phyloP scores from a whole-genome alignment of 495 filamentous ascomycete genomes.

The Trichoderma erinaceum region DNA sequence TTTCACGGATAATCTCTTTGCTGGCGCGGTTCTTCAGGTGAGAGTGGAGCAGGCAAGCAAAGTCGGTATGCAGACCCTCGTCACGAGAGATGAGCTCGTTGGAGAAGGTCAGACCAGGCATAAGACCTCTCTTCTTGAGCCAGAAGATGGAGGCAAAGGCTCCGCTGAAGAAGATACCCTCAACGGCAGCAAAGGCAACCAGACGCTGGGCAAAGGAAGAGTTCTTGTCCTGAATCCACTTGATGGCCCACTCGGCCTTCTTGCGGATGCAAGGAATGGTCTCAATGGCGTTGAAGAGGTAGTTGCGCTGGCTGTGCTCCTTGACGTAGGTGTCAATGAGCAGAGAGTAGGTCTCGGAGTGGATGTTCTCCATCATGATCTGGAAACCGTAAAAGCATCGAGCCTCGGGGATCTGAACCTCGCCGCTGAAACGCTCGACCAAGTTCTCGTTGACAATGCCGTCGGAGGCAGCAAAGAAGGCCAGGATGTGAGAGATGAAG shows the following conservation, averaged over 20 bases:
- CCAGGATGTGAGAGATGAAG: conserved; percentile 97
- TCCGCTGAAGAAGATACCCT: conserved; percentile 99
- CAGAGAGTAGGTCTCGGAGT: conserved; percentile 98
- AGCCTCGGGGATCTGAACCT: conserved; percentile 96
- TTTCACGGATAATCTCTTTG: conserved; percentile 70
- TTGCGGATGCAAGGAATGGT: conserved; percentile 95
- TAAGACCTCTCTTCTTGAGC: conserved; percentile 99
- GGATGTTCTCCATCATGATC: conserved; percentile 99
- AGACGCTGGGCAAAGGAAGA: conserved; percentile 94
- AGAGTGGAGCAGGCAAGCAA: conserved; percentile 92
- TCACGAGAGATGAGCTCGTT: conserved; percentile 99
- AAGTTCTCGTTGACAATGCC: conserved; percentile 99
- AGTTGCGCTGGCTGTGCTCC: conserved; percentile 89
- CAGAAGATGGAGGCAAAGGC: conserved; percentile 99
- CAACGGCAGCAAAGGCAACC: conserved; percentile 94
- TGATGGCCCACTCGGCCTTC: conserved; percentile 97
- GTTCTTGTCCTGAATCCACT: conserved; percentile 86
- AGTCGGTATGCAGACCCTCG: conserved; percentile 98
- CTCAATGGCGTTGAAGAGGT: conserved; percentile 97
- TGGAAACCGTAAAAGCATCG: conserved; percentile 99
- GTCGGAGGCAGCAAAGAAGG: conserved; percentile 99
- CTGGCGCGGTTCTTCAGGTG: conserved; percentile 87
- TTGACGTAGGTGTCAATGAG: conserved; percentile 99
- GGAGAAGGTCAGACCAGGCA: conserved; percentile 97
- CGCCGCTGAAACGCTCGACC: conserved; percentile 92